Evolutionary conservation across 129 eudicot genomes (phyloP).

Genomic region (Tagetes patula): DNA sequence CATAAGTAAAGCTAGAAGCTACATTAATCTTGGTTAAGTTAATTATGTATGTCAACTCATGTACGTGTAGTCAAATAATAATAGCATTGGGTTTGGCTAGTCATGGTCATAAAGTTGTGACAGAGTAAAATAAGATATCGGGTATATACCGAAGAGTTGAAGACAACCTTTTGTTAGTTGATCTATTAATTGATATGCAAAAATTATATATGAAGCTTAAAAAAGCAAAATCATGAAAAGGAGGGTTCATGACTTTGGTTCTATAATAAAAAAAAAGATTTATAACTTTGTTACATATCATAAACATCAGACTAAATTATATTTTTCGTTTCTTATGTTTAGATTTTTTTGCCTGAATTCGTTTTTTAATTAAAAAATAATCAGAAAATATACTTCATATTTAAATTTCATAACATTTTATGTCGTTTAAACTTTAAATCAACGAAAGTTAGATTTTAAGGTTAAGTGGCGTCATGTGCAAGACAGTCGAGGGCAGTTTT

Average conservation of each 20-base stretch:
- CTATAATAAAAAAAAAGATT: neutral
- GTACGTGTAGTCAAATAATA: neutral
- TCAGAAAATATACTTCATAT: no score
- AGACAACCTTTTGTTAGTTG: constrained; percentile 6
- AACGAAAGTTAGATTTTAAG: no score
- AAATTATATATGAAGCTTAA: neutral
- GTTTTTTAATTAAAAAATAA: no score
- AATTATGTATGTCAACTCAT: neutral
- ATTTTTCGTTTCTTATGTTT: no score
- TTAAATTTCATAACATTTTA: no score
- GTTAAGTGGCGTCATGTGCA: no score
- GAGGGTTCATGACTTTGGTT: neutral
- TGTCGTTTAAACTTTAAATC: no score
- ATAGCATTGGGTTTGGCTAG: neutral
- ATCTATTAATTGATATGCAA: neutral
- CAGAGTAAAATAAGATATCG: neutral
- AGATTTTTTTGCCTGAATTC: no score
- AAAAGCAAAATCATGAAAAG: neutral
- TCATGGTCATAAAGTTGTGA: neutral
- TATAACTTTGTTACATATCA: no score
- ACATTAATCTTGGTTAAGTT: neutral
- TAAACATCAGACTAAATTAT: neutral
- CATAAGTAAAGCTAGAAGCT: neutral
- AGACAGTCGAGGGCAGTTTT: no score
- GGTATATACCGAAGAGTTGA: neutral